Evolutionary conservation across 2,329 filamentous ascomycete species (phyloP).

Genomic region (Xylariaceae sp.): DNA sequence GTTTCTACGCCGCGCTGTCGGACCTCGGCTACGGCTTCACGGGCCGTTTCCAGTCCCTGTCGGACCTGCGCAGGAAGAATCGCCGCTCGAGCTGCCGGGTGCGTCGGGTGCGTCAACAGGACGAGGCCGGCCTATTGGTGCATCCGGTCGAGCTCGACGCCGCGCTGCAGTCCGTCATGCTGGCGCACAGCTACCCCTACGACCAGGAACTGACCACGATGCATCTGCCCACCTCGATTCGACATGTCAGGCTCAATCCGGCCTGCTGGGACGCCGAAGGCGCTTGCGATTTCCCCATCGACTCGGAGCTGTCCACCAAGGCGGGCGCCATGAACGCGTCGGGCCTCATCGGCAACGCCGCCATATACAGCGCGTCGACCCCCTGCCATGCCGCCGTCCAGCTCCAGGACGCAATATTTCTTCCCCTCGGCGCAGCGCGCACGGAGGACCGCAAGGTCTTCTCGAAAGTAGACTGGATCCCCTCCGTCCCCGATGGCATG

Average conservation of each 20-base stretch:
- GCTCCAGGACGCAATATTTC: background rate
- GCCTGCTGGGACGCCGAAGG: background rate
- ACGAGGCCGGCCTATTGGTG: conserved; percentile 2
- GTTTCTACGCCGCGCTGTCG: conserved; percentile 4
- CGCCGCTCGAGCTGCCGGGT: background rate
- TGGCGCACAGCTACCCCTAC: conserved; percentile 3
- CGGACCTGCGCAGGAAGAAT: conserved; percentile 1
- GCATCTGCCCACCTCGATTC: conserved; percentile 1
- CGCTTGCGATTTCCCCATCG: background rate
- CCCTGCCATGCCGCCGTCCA: conserved; percentile 1
- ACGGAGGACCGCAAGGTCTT: conserved; percentile 3
- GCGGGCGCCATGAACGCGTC: background rate
- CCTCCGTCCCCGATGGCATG: conserved; percentile 2
- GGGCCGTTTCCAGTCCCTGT: conserved; percentile 6
- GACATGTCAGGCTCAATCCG: conserved; percentile 1
- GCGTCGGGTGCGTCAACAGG: background rate
- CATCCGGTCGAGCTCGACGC: conserved; percentile 17
- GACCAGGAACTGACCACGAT: background rate
- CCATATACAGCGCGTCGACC: background rate
- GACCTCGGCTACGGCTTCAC: conserved; percentile 8
- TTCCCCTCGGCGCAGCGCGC: background rate
- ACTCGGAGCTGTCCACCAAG: background rate
- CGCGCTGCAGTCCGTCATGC: background rate
- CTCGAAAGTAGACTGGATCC: conserved; percentile 6
- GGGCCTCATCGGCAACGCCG: conserved; percentile 1